These are phyloP conservation scores for Cadophora sp. DNA, from an alignment of 2,329 filamentous ascomycete genomes.

Conservation along the genomic window DNA sequence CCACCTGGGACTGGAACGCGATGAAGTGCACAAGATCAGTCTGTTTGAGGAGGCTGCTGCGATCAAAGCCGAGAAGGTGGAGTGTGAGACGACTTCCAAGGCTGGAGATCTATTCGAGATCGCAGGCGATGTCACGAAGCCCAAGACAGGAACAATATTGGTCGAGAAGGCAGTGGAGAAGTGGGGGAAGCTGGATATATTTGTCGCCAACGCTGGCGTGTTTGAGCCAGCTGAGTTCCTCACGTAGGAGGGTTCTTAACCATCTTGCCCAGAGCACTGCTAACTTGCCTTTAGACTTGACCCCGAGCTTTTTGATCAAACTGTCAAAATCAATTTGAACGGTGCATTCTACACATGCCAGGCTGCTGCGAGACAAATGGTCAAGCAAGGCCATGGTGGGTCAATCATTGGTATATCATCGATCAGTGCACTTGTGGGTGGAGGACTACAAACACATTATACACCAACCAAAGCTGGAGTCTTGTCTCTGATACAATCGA, in stretches of 20 bases:
- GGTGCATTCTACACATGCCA: slow-evolving; percentile 88
- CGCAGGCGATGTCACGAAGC: slow-evolving; percentile 63
- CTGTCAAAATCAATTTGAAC: slow-evolving; percentile 47
- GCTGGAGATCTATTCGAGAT: no score
- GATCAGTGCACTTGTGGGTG: no score
- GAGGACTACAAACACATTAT: no score
- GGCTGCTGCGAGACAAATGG: slow-evolving; percentile 85
- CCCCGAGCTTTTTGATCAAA: no score
- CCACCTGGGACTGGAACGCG: no score
- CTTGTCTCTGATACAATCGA: slow-evolving; percentile 81
- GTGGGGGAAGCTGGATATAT: slow-evolving; percentile 73
- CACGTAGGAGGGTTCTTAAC: slow-evolving; percentile 75
- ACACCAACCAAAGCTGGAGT: slow-evolving; percentile 78
- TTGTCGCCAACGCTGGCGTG: slow-evolving; percentile 88
- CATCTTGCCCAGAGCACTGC: no score
- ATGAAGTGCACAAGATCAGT: no score
- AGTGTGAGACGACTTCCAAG: no score
- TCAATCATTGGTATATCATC: slow-evolving; percentile 76
- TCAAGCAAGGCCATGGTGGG: slow-evolving; percentile 69
- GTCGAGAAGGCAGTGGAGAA: slow-evolving; percentile 68
- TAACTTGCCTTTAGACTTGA: no score
- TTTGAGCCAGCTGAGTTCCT: slow-evolving; percentile 90
- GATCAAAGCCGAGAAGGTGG: no score
- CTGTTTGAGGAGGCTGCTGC: no score
- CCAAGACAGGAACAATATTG: slow-evolving; percentile 72